Conservation (phyloP, 306 rosid species). For the Vigna hirtella region DNA sequence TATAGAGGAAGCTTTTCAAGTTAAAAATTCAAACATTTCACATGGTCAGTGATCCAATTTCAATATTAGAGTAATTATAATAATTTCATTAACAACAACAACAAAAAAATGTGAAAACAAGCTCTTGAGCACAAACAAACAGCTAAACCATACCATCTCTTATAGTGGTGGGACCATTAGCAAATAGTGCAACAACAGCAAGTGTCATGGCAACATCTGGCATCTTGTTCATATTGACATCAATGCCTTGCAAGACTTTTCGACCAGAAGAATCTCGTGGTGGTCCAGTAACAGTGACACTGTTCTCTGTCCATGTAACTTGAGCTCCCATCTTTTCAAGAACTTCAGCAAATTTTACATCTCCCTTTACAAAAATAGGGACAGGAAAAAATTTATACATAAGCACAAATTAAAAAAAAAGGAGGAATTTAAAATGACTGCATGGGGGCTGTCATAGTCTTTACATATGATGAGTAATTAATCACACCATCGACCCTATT, state of each 20-base stretch:
- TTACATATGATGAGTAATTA: background rate
- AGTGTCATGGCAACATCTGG: conserved; percentile 99
- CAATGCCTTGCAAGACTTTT: conserved; percentile 76
- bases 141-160: conserved; percentile 81
- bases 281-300: conserved; percentile 90
- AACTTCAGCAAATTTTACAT: conserved; percentile 94
- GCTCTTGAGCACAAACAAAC: conserved; percentile 9
- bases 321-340: conserved; percentile 98
- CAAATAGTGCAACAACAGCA: conserved; percentile 95
- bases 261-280: conserved; percentile 64
- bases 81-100: background rate
- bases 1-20: background rate
- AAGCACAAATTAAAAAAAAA: conserved; percentile 2
- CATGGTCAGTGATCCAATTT: conserved; percentile 7
- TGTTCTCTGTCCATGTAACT: conserved; percentile 94
- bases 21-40: conserved; percentile 21
- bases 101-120: background rate
- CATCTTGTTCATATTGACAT: conserved; percentile 99
- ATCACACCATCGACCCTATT: background rate
- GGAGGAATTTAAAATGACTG: conserved; percentile 17
- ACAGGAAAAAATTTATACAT: conserved; percentile 18
- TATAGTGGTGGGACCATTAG: conserved; percentile 83
- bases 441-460: background rate
- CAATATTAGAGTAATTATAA: conserved; percentile 22
- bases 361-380: conserved; percentile 67